Conservation (phyloP, 2,329 filamentous ascomycete species). For the Fusarium tuaranense region DNA sequence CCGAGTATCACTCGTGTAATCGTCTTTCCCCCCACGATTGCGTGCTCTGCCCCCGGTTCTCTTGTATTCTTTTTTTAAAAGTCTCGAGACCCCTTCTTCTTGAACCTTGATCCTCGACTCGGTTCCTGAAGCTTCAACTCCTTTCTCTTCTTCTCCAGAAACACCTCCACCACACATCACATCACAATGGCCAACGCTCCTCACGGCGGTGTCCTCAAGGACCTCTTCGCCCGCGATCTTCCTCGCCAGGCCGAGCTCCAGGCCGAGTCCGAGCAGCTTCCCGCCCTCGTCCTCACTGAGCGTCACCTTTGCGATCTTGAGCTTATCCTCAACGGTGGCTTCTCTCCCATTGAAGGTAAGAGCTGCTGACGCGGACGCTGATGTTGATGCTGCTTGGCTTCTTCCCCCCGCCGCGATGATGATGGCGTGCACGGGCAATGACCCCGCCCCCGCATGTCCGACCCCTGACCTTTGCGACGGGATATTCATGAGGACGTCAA, state of each 20-base stretch:
- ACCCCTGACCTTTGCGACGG: constrained; percentile 21
- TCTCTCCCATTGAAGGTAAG: constrained; percentile 94
- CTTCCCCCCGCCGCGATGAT: constrained; percentile 22
- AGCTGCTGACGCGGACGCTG: constrained; percentile 49
- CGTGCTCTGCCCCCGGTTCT: constrained; percentile 42
- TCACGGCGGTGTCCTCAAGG: constrained; percentile 96
- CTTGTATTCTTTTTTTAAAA: constrained; percentile 19
- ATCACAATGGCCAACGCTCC: constrained; percentile 75
- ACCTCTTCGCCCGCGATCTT: constrained; percentile 93
- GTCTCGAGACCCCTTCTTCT: constrained; percentile 18
- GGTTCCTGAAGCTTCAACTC: constrained; percentile 17
- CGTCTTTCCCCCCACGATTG: constrained; percentile 48
- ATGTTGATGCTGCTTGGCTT: not conserved
- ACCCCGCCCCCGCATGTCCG: constrained; percentile 43
- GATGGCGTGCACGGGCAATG: constrained; percentile 30
- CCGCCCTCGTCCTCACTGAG: constrained; percentile 87
- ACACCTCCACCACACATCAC: constrained; percentile 21
- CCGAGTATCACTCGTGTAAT: constrained; percentile 30
- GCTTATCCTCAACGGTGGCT: constrained; percentile 96
- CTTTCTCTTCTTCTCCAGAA: constrained; percentile 3
- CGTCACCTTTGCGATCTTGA: constrained; percentile 98
- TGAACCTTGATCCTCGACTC: constrained; percentile 7
- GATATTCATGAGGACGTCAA: constrained; percentile 13
- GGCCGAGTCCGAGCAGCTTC: constrained; percentile 86
- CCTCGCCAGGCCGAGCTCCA: constrained; percentile 83